Percentiles rank a stretch among this genome's conserved stretches.
Conservation (phyloP, 495 filamentous ascomycete species). For the Penicillium turbatum region DNA sequence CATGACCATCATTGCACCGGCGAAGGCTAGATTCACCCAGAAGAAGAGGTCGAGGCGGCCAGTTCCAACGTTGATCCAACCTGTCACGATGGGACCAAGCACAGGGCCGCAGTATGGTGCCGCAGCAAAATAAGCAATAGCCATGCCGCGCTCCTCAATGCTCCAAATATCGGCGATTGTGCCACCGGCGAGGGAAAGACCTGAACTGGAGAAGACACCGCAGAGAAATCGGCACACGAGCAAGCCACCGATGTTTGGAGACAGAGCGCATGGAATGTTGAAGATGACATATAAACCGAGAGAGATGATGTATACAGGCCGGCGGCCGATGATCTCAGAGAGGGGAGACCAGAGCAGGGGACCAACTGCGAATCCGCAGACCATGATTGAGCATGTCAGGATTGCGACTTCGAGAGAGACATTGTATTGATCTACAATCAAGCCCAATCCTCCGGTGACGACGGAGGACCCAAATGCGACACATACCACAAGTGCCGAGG, state of each 20-base stretch:
- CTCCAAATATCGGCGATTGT: conserved; percentile 58
- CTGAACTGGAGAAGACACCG: conserved; percentile 56
- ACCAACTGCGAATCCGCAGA: conserved; percentile 45
- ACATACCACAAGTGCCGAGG: conserved; percentile 51
- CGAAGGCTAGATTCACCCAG: conserved; percentile 31
- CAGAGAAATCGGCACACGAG: conserved; percentile 55
- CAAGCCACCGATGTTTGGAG: conserved; percentile 51
- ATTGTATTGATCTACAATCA: conserved; percentile 55
- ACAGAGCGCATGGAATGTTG: conserved; percentile 55
- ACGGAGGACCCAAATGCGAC: conserved; percentile 53
- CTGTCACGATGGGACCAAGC: conserved; percentile 54
- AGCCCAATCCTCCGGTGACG: conserved; percentile 59
- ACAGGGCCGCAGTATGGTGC: conserved; percentile 54
- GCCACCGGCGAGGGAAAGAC: conserved; percentile 60
- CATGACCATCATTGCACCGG: conserved; percentile 47
- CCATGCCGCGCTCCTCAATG: conserved; percentile 54
- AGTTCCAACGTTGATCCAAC: conserved; percentile 49
- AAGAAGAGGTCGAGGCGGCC: conserved; percentile 57
- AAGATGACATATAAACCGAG: conserved; percentile 51
- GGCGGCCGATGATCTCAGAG: conserved; percentile 72
- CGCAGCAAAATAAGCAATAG: conserved; percentile 54
- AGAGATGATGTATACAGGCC: conserved; percentile 51
- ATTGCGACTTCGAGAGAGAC: conserved; percentile 61
- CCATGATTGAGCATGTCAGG: conserved; percentile 44
- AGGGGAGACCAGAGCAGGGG: conserved; percentile 59